Evolutionary conservation across 495 filamentous ascomycete species (phyloP).

Genomic region (Xylaria cubensis): DNA sequence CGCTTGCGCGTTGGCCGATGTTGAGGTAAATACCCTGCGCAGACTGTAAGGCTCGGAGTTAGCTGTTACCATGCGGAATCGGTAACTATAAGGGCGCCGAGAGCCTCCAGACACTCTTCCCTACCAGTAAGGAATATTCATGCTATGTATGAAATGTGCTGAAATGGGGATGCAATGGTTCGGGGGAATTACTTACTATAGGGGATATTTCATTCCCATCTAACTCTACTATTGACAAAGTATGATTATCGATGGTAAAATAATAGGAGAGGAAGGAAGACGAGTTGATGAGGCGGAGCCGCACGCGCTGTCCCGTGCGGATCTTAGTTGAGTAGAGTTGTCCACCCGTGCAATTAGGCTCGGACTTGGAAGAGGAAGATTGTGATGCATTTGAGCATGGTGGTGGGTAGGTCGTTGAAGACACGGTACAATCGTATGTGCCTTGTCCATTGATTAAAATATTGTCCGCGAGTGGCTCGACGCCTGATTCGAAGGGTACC

Average conservation of each 20-base stretch:
- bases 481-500: conserved; percentile 39
- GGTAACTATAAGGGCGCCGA: background rate
- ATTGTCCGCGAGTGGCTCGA: conserved; percentile 42
- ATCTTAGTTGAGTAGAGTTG: conserved; percentile 34
- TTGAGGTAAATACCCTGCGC: conserved; percentile 41
- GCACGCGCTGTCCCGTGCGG: conserved; percentile 18
- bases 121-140: too few species aligned
- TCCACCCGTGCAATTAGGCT: conserved; percentile 33
- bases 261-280: conserved; percentile 39
- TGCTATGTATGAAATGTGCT: background rate
- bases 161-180: background rate
- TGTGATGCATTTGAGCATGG: background rate
- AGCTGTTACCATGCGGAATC: background rate
- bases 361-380: conserved; percentile 3
- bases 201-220: conserved; percentile 41
- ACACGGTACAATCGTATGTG: conserved; percentile 43
- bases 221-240: conserved; percentile 39
- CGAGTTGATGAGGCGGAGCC: conserved; percentile 40
- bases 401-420: conserved; percentile 35
- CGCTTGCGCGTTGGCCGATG: conserved; percentile 39
- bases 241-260: conserved; percentile 44
- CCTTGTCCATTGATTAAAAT: conserved; percentile 48
- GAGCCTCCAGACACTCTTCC: background rate
- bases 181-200: background rate
- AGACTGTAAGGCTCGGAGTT: background rate